phyloP scores from a whole-genome alignment of 108 stramenopile species.

The Fistulifera pelliculosa region DNA sequence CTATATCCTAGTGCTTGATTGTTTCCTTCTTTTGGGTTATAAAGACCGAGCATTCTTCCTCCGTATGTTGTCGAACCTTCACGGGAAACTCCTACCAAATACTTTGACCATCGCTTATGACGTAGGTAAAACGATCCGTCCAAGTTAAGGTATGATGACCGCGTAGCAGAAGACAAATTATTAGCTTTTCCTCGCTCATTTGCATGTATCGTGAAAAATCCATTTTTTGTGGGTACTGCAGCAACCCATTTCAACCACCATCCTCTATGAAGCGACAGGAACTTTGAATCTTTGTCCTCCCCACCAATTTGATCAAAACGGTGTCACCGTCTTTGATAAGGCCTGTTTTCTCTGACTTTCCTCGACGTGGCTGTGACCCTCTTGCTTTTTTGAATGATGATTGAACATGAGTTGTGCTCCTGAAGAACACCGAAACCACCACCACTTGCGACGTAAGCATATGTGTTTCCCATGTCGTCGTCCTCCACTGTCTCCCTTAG shows the following conservation, averaged over 20 bases:
- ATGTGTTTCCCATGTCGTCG: slow-evolving; percentile 14
- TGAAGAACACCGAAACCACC: slow-evolving; percentile 75
- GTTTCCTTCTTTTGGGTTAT: slow-evolving; percentile 15
- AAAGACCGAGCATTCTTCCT: slow-evolving; percentile 75
- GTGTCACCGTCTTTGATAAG: slow-evolving; percentile 76
- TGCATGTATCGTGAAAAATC: slow-evolving; percentile 49
- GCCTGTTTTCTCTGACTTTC: slow-evolving; percentile 12
- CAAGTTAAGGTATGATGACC: slow-evolving; percentile 39
- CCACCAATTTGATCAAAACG: slow-evolving; percentile 58
- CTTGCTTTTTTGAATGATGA: slow-evolving; percentile 45
- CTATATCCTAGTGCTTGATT: background rate
- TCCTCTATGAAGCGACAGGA: slow-evolving; percentile 74
- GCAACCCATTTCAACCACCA: slow-evolving; percentile 91
- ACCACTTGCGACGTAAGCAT: slow-evolving; percentile 26
- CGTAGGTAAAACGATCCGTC: slow-evolving; percentile 62
- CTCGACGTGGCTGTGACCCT: slow-evolving; percentile 16
- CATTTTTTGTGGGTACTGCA: slow-evolving; percentile 50
- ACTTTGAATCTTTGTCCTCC: slow-evolving; percentile 43
- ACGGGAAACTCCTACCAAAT: slow-evolving; percentile 59
- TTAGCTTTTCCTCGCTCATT: slow-evolving; percentile 24
- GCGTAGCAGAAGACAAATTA: too few relatives aligned
- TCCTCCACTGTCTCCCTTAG: slow-evolving; percentile 32
- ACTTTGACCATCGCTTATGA: slow-evolving; percentile 69
- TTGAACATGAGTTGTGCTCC: slow-evolving; percentile 26
- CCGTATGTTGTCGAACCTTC: slow-evolving; percentile 72